These are phyloP conservation scores for Sonneratia alba DNA, from an alignment of 345 rosid genomes.

Conservation along the genomic window DNA sequence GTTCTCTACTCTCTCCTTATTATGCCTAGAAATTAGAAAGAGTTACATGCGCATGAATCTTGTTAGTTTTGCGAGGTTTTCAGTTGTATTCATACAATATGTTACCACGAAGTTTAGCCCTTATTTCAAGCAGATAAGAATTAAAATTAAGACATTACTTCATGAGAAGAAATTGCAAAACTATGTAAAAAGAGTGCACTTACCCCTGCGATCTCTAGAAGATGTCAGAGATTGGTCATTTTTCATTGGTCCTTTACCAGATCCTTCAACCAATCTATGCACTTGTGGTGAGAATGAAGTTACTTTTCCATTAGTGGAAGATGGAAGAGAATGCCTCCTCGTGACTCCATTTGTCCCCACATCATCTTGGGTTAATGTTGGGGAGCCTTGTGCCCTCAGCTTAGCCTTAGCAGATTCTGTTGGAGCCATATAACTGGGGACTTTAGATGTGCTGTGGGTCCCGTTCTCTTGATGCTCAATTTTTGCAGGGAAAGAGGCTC, in stretches of 20 bases:
- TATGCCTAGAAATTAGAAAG: neutral
- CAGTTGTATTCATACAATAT: neutral
- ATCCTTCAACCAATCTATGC: constrained; percentile 38
- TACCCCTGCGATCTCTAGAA: constrained; percentile 59
- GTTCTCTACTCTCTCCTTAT: neutral
- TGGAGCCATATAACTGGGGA: constrained; percentile 85
- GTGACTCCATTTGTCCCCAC: constrained; percentile 38
- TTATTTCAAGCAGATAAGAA: neutral
- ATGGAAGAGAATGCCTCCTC: constrained; percentile 74
- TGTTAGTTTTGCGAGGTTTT: neutral
- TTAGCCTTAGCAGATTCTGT: constrained; percentile 83
- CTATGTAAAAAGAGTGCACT: constrained; percentile 14
- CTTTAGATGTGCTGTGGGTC: constrained; percentile 33
- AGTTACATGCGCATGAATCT: neutral
- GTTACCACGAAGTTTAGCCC: neutral
- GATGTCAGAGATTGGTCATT: constrained; percentile 50
- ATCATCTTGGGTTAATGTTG: constrained; percentile 36
- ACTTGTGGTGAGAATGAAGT: constrained; percentile 56
- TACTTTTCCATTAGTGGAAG: constrained; percentile 39
- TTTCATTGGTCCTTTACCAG: constrained; percentile 47
- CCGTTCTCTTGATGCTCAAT: constrained; percentile 46
- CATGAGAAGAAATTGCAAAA: neutral
- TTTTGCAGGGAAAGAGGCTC: constrained; percentile 59
- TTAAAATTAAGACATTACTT: neutral
- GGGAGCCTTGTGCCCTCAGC: constrained; percentile 64